phyloP scores from a whole-genome alignment of 2,329 filamentous ascomycete species.

The Chaetomiaceae sp. region DNA sequence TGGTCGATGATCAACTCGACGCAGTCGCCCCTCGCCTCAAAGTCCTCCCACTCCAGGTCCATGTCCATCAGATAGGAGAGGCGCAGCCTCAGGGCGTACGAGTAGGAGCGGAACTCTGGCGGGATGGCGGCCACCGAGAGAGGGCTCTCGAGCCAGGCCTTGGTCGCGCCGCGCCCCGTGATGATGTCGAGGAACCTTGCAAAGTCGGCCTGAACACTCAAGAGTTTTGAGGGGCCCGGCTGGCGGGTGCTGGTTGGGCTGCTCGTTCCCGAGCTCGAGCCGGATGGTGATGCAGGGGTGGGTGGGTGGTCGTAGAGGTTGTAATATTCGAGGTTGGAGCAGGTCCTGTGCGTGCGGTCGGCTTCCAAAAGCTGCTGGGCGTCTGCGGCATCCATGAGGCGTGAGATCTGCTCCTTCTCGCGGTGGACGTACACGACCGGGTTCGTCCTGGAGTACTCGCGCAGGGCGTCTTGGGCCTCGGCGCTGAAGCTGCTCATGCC shows the following conservation, averaged over 20 bases:
- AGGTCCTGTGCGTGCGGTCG: slow-evolving; percentile 53
- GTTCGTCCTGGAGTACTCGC: slow-evolving; percentile 57
- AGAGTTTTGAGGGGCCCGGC: slow-evolving; percentile 52
- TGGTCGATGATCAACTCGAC: slow-evolving; percentile 57
- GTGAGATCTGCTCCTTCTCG: slow-evolving; percentile 57
- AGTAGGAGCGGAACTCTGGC: slow-evolving; percentile 53
- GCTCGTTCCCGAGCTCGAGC: slow-evolving; percentile 19
- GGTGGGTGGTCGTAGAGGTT: slow-evolving; percentile 52
- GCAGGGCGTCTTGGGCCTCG: slow-evolving; percentile 53
- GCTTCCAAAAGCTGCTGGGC: slow-evolving; percentile 53
- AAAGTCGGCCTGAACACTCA: slow-evolving; percentile 57
- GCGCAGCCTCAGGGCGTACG: slow-evolving; percentile 58
- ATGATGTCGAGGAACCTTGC: slow-evolving; percentile 55
- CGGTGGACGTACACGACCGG: slow-evolving; percentile 67
- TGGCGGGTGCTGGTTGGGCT: slow-evolving; percentile 29
- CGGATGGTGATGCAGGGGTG: slow-evolving; percentile 23
- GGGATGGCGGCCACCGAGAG: slow-evolving; percentile 57
- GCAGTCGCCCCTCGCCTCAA: slow-evolving; percentile 56
- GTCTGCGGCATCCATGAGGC: slow-evolving; percentile 49
- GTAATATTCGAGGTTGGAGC: slow-evolving; percentile 68
- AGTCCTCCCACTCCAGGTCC: slow-evolving; percentile 45
- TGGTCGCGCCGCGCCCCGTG: slow-evolving; percentile 47
- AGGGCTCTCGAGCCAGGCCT: slow-evolving; percentile 53
- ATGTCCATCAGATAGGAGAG: slow-evolving; percentile 52
- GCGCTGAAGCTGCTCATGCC: slow-evolving; percentile 59